Evolutionary conservation across 2,329 filamentous ascomycete genomes (phyloP), one percentile per base, ranked within the genome.

Genomic region (Xylariaceae sp.): DNA sequence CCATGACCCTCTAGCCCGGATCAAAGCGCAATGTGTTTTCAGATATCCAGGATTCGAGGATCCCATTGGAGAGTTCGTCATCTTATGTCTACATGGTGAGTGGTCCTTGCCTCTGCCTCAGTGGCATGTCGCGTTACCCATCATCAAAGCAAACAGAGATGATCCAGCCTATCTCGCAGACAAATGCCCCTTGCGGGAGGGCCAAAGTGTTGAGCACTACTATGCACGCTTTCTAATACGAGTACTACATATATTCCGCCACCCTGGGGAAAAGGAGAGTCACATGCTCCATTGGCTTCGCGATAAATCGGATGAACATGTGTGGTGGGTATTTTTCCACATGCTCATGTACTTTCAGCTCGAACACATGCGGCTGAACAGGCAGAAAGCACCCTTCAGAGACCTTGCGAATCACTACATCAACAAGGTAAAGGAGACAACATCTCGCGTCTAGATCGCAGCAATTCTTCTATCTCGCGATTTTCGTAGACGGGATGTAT

Each of bases 291-390:
- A 47, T 36, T 67, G 63, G 65, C 36, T 66, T 3, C 34, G 47
- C 6, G 50, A 57, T 0, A 54, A 54, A 0, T 42, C 43, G 4
- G 31, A 50, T 2, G 58, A 61, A 4, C 51, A 63, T 16, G 57
- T 51, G 0, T 52, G 36, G 14, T 65, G 60, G 60, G 51, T 66
- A n/a, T 48, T 65, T 1, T 60, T 60, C 31, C 58, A 62, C 16
- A 55, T 58, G 1, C 53, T 67, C 2, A 53, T 65, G 58, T 66
- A 59, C 18, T 42, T 65, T 2, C 62, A 67, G 17, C 55, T 66
- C 6, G 56, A 54, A 7, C 39, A 41, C 11, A 66, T 66, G 63
- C 52, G 46, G 1, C n/a, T 31, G 1, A 51, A 54, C 9, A 50
- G 50, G 33, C 5, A n/a, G 6, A 6, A 18, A 2, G 52, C 56